Conservation (phyloP, 345 rosid species). For the Euphorbia lathyris region DNA sequence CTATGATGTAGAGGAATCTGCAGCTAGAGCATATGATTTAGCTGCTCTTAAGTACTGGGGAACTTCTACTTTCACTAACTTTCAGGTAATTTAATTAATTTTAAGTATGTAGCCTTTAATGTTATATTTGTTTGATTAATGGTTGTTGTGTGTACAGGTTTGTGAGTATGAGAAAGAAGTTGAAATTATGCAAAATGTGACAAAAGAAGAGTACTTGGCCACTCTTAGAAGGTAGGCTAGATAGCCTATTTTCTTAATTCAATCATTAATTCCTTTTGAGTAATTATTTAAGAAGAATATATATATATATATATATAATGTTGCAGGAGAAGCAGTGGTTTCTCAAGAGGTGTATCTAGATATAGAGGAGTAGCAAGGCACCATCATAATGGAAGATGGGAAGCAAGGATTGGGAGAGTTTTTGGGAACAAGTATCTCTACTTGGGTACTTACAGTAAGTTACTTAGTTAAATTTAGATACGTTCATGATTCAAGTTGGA, state of each 20-base stretch:
- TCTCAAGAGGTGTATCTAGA: conserved; percentile 43
- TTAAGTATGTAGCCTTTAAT: too few relatives aligned
- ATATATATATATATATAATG: too few relatives aligned
- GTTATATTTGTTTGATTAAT: not conserved
- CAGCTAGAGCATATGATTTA: conserved; percentile 43
- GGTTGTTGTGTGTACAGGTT: conserved; percentile 8
- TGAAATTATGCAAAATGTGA: conserved; percentile 33
- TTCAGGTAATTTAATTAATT: conserved; percentile 24
- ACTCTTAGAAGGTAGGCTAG: conserved; percentile 40
- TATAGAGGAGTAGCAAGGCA: conserved; percentile 59
- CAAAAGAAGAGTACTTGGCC: conserved; percentile 42
- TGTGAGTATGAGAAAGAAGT: conserved; percentile 36
- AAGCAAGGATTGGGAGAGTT: conserved; percentile 68
- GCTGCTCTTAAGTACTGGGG: conserved; percentile 48
- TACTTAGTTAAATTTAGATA: too few relatives aligned
- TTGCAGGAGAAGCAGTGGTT: conserved; percentile 43
- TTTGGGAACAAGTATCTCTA: conserved; percentile 70
- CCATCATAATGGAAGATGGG: conserved; percentile 75
- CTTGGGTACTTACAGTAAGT: conserved; percentile 69
- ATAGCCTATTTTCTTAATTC: not conserved
- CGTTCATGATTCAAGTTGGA: too few relatives aligned
- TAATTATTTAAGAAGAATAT: too few relatives aligned
- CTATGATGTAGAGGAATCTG: conserved; percentile 47
- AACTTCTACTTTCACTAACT: conserved; percentile 30
- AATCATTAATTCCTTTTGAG: not conserved